Percentiles rank a stretch among this genome's conserved stretches.
These are phyloP conservation scores for Scalesia atractyloides DNA, from an alignment of 129 eudicot species.

Conservation along the genomic window DNA sequence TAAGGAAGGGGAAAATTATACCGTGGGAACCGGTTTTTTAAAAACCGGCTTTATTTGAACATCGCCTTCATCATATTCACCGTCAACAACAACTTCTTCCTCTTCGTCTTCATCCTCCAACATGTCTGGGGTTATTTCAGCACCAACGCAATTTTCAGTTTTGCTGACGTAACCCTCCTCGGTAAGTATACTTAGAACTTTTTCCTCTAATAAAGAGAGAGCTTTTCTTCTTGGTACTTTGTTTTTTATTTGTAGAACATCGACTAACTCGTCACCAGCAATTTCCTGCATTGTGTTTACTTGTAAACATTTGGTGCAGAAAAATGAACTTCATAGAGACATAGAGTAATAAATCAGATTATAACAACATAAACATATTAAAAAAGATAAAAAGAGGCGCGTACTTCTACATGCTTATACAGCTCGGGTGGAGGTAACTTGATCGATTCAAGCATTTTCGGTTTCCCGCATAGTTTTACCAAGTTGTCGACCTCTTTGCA, in stretches of 20 bases:
- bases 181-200: conserved; percentile 71
- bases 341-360: conserved; percentile 9
- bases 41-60: conserved; percentile 83
- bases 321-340: no score
- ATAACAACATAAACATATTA: conserved; percentile 10
- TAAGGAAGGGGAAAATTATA: conserved; percentile 35
- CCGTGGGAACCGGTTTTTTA: conserved; percentile 64
- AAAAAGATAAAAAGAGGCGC: conserved; percentile 27
- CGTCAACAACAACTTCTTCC: conserved; percentile 94
- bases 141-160: conserved; percentile 49
- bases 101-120: conserved; percentile 94
- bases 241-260: conserved; percentile 75
- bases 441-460: conserved; percentile 93
- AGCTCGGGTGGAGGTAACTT: conserved; percentile 92
- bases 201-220: conserved; percentile 72
- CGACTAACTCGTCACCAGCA: conserved; percentile 79
- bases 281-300: no score
- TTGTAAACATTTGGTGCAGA: no score
- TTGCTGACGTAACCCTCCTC: conserved; percentile 90
- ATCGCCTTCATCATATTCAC: conserved; percentile 98
- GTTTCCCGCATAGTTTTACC: conserved; percentile 87
- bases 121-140: conserved; percentile 64
- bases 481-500: conserved; percentile 77
- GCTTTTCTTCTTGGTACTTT: conserved; percentile 98
- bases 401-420: conserved; percentile 87